Percentiles rank a stretch among this genome's conserved stretches.
Evolutionary conservation across 306 rosid species (phyloP).

Genomic region (Clitoria ternatea): DNA sequence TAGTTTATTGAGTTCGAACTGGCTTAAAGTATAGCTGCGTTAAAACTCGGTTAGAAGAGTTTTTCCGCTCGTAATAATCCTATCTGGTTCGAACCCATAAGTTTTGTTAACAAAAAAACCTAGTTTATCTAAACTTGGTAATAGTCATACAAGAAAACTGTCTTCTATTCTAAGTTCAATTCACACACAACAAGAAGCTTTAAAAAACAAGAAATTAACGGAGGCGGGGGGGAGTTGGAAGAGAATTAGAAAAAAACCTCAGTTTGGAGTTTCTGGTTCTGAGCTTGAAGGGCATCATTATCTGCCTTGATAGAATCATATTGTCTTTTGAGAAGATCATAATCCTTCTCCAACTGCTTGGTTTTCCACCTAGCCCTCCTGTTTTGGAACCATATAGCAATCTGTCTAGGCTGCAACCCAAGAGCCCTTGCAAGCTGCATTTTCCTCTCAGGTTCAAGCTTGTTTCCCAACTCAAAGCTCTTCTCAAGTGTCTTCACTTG

Average conservation of each 20-base stretch:
- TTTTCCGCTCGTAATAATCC: too few relatives aligned
- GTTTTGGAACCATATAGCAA: constrained; percentile 88
- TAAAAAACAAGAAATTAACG: background rate
- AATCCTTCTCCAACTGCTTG: constrained; percentile 77
- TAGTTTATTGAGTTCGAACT: too few relatives aligned
- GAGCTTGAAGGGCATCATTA: constrained; percentile 62
- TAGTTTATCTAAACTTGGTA: background rate
- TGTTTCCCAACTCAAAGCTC: constrained; percentile 79
- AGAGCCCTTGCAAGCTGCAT: constrained; percentile 79
- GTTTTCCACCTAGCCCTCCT: constrained; percentile 91
- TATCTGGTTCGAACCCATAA: too few relatives aligned
- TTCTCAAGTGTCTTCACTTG: constrained; percentile 87
- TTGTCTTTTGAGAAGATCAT: constrained; percentile 72
- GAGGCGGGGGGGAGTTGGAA: background rate
- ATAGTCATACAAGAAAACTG: background rate
- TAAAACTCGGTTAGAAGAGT: too few relatives aligned
- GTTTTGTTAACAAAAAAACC: background rate
- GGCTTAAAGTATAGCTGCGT: too few relatives aligned
- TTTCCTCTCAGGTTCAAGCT: constrained; percentile 89
- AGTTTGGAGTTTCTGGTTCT: constrained; percentile 66
- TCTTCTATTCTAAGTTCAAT: background rate
- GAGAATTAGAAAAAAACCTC: constrained; percentile 47
- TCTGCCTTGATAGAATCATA: constrained; percentile 70
- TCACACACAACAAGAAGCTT: background rate
- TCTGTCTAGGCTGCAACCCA: constrained; percentile 74